Base-by-base conservation (phyloP, 192 early-diverging fungal genomes). In the Backusella mclennaniae region DNA sequence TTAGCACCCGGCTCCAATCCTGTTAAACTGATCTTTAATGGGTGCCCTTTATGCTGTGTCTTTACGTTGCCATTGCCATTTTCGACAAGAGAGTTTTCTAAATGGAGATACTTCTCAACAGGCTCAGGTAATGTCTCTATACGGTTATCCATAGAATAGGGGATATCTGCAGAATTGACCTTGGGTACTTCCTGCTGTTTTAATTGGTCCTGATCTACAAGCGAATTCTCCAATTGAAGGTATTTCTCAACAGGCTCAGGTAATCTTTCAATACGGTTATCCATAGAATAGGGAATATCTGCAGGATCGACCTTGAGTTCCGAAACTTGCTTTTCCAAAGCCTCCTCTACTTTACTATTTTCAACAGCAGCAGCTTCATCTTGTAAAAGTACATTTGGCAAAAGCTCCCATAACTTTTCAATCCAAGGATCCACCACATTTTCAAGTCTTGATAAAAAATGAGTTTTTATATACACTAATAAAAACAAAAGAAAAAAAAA, bases 341-440 rank as follows among this genome's bases (percentile, higher is more conserved):
- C 73, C 17, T 63, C 35, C 8, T 79, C 69, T 6, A 39, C 74
- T 7, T 66, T 36, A 7, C 70, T 35, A 2, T 66, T 68, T 38
- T 33, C 39, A 21, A 63, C 35, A 5, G 74, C 41, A 14, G 15
- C 23, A 4, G 35, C n/a, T 3, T 56, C 1, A 6, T 74, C 23
- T 23, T 35, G 74, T 67, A 44, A 17, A 17, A 86, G 82, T 6
- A 83, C 85, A 17, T 86, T 83, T 0, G 87, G 87, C 38, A 98
- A 82, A 1, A 78, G 85, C 3, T 85, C 79, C 96, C 96, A 98
- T 26, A 98, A 73, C 2, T 91, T 89, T 66, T 89, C 90, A 77
- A 96, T 92, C 97, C 97, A 98, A 39, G 95, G 93, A 83, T 98
- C 97, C 1, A 98, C 94, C 3, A 89, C 87, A 26, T 90, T 89